Percentiles rank a stretch among this genome's conserved stretches.
Evolutionary conservation across 2,329 filamentous ascomycete species (phyloP).

Genomic region (Sarocladium oryzae): DNA sequence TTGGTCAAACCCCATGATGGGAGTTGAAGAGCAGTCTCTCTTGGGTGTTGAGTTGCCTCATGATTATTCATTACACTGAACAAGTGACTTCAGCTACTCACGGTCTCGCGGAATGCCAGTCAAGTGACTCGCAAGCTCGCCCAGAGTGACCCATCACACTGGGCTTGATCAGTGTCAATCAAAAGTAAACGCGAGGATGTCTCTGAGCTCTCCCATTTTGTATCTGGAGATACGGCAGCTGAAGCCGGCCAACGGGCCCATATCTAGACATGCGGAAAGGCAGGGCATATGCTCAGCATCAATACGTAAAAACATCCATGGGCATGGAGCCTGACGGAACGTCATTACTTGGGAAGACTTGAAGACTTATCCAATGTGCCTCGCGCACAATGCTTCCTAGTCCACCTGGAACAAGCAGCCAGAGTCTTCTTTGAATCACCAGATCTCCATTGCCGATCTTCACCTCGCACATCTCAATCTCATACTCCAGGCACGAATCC

Average conservation of each 20-base stretch:
- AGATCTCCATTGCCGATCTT: background rate
- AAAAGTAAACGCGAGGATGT: no score
- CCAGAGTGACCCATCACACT: conserved; percentile 29
- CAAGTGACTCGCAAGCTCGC: conserved; percentile 29
- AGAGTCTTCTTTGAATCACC: background rate
- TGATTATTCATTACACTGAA: no score
- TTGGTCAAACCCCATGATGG: no score
- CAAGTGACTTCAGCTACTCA: conserved; percentile 14
- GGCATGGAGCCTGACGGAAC: no score
- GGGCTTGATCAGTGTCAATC: conserved; percentile 19
- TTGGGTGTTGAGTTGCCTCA: no score
- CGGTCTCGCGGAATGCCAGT: conserved; percentile 29
- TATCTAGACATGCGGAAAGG: no score
- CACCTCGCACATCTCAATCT: background rate
- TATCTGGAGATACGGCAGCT: background rate
- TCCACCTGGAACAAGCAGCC: background rate
- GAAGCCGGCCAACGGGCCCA: conserved; percentile 32
- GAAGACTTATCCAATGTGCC: background rate
- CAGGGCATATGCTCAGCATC: no score
- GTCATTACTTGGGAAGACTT: no score
- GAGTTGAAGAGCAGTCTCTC: no score
- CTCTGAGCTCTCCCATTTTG: no score
- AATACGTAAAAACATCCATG: no score
- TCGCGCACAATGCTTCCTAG: no score
- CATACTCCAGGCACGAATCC: conserved; percentile 13